Evolutionary conservation across 495 filamentous ascomycete genomes (phyloP).

Genomic region (Penicillium simplicissimum): DNA sequence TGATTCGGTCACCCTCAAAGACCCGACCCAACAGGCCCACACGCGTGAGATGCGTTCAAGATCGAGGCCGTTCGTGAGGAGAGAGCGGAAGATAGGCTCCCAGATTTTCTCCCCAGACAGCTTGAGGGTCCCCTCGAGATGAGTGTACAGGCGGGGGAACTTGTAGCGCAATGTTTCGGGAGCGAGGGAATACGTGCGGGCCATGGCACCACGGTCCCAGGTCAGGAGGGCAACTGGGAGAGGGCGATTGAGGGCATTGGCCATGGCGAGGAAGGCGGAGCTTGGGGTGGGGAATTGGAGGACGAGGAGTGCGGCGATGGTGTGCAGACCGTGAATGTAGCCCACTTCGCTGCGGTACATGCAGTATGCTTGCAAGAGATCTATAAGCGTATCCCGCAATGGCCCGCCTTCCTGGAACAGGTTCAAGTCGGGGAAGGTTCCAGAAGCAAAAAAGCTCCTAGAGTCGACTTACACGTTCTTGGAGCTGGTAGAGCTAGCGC

Average conservation of each 20-base stretch:
- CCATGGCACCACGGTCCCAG: conserved; percentile 69
- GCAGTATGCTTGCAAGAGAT: conserved; percentile 84
- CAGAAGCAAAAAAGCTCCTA: not conserved
- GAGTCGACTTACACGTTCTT: not conserved
- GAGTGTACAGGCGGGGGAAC: conserved; percentile 65
- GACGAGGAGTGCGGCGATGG: conserved; percentile 82
- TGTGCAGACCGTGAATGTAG: conserved; percentile 83
- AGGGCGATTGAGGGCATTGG: conserved; percentile 86
- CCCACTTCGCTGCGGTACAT: conserved; percentile 96
- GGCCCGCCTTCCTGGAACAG: conserved; percentile 81
- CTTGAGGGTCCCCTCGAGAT: conserved; percentile 57
- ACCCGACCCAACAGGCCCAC: conserved; percentile 95
- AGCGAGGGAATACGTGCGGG: conserved; percentile 69
- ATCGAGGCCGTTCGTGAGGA: conserved; percentile 58
- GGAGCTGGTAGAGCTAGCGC: not conserved
- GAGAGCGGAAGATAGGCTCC: conserved; percentile 58
- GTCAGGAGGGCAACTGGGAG: conserved; percentile 86
- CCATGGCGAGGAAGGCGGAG: conserved; percentile 75
- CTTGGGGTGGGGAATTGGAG: conserved; percentile 73
- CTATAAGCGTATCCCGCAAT: conserved; percentile 70
- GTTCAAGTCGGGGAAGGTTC: conserved; percentile 64
- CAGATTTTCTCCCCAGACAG: conserved; percentile 52
- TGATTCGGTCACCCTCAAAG: conserved; percentile 84
- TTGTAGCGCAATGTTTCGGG: conserved; percentile 72
- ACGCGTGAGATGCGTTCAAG: conserved; percentile 76